Evolutionary conservation across 2,329 filamentous ascomycete species (phyloP).

Genomic region (Endoconidiophora laricicola): DNA sequence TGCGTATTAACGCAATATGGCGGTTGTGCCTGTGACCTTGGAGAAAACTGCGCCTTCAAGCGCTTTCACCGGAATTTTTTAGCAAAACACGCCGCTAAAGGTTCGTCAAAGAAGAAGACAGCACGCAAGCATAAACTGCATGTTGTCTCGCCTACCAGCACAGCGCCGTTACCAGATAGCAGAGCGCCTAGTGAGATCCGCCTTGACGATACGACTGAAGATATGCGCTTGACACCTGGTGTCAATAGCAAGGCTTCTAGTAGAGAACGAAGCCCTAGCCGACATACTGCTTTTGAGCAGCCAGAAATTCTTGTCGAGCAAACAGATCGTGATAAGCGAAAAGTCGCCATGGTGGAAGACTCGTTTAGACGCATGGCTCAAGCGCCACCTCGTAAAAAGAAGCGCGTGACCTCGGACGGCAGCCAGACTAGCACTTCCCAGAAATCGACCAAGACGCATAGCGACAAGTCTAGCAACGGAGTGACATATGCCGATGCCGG

Average conservation of each 20-base stretch:
- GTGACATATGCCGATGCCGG: constrained; percentile 34
- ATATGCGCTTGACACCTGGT: constrained; percentile 30
- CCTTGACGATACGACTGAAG: constrained; percentile 37
- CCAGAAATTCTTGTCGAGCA: constrained; percentile 44
- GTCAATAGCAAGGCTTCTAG: constrained; percentile 49
- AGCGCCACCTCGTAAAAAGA: constrained; percentile 38
- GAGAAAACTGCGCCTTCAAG: constrained; percentile 44
- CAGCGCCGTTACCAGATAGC: constrained; percentile 44
- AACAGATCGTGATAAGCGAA: constrained; percentile 50
- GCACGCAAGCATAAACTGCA: constrained; percentile 37
- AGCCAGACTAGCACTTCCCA: constrained; percentile 15
- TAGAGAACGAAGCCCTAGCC: constrained; percentile 45
- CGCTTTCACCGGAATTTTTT: constrained; percentile 42
- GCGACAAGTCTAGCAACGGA: neutral
- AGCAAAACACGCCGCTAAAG: constrained; percentile 15
- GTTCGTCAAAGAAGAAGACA: constrained; percentile 28
- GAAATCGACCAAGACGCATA: constrained; percentile 3
- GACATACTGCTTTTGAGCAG: constrained; percentile 39
- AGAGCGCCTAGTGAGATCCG: constrained; percentile 47
- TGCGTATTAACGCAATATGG: constrained; percentile 61
- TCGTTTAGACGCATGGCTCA: constrained; percentile 46
- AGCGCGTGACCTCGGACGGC: constrained; percentile 45
- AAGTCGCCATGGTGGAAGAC: constrained; percentile 49
- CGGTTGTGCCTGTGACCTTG: constrained; percentile 57
- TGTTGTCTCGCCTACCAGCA: constrained; percentile 44